These are phyloP conservation scores for Tylopilus sp. DNA, from an alignment of 1,284 basidiomycete species.

Conservation along the genomic window DNA sequence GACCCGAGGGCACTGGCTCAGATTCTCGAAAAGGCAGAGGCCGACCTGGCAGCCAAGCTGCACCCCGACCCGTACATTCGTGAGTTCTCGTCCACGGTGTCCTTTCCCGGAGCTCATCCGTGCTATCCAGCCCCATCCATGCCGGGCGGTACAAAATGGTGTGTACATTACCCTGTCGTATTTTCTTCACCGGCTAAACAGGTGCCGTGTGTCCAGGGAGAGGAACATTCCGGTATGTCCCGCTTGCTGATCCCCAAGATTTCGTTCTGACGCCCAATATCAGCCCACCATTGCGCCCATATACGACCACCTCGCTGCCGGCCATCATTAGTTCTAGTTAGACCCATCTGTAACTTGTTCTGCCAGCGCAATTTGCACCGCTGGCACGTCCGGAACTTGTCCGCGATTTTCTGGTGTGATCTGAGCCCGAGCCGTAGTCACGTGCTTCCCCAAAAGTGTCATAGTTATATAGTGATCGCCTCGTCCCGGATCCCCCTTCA, in stretches of 20 bases:
- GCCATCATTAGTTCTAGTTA: conserved; percentile 27
- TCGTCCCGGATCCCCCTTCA: background rate
- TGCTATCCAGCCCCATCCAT: conserved; percentile 60
- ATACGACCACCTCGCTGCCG: conserved; percentile 35
- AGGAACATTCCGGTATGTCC: conserved; percentile 67
- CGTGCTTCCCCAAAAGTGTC: conserved; percentile 23
- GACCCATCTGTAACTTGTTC: background rate
- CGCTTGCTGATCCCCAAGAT: background rate
- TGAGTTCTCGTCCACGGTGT: conserved; percentile 44
- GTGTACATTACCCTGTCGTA: conserved; percentile 33
- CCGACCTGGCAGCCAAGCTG: conserved; percentile 58
- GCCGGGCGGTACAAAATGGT: conserved; percentile 90
- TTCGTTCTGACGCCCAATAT: conserved; percentile 1
- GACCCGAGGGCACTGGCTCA: conserved; percentile 83
- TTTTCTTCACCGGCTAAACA: conserved; percentile 16
- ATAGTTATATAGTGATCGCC: conserved; percentile 5
- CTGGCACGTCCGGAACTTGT: background rate
- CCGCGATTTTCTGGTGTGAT: no score
- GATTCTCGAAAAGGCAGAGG: conserved; percentile 84
- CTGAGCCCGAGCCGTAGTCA: conserved; percentile 7
- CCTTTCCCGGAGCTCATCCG: conserved; percentile 1
- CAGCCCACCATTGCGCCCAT: conserved; percentile 28
- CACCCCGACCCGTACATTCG: conserved; percentile 94
- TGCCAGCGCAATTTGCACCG: background rate
- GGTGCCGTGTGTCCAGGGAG: conserved; percentile 51